Conservation (phyloP, 2,329 filamentous ascomycete genomes). For the Amphichorda felina region DNA sequence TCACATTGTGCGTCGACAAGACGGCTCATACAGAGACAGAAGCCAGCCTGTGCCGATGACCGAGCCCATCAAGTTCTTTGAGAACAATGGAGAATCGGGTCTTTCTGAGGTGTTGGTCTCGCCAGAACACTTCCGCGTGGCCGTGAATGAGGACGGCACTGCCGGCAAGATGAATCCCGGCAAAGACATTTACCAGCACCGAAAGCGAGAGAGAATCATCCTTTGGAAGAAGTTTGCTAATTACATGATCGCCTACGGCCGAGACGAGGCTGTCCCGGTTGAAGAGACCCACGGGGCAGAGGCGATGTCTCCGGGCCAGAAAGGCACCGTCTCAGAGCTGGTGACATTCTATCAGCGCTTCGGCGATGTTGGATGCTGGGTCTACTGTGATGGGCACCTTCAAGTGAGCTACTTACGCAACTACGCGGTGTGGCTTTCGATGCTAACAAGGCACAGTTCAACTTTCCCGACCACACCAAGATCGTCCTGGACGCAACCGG, state of each 20-base stretch:
- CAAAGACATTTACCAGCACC: slow-evolving; percentile 51
- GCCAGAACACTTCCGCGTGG: slow-evolving; percentile 47
- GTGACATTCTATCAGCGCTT: slow-evolving; percentile 75
- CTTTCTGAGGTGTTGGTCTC: slow-evolving; percentile 52
- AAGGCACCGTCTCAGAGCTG: slow-evolving; percentile 36
- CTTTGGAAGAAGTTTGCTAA: slow-evolving; percentile 66
- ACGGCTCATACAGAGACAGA: slow-evolving; percentile 41
- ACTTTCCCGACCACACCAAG: slow-evolving; percentile 83
- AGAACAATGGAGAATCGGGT: slow-evolving; percentile 55
- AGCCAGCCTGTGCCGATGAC: slow-evolving; percentile 54
- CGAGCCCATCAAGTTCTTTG: slow-evolving; percentile 57
- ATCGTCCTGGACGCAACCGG: slow-evolving; percentile 65
- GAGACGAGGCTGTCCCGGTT: slow-evolving; percentile 48
- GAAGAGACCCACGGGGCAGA: slow-evolving; percentile 32
- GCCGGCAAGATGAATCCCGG: slow-evolving; percentile 50
- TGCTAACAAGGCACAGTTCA: slow-evolving; percentile 43
- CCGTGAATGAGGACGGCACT: slow-evolving; percentile 44
- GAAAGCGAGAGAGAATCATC: slow-evolving; percentile 53
- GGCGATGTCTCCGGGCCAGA: slow-evolving; percentile 23
- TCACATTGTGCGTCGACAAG: slow-evolving; percentile 52
- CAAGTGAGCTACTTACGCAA: slow-evolving; percentile 50
- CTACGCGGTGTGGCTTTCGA: too few relatives aligned
- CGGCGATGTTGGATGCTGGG: slow-evolving; percentile 72
- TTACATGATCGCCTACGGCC: slow-evolving; percentile 63
- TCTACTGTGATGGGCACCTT: slow-evolving; percentile 68